A percentile compares a stretch with the other conserved stretches of the same genome.
Evolutionary conservation across 2,329 filamentous ascomycete species (phyloP).

Genomic region (Ophiostoma populinum): DNA sequence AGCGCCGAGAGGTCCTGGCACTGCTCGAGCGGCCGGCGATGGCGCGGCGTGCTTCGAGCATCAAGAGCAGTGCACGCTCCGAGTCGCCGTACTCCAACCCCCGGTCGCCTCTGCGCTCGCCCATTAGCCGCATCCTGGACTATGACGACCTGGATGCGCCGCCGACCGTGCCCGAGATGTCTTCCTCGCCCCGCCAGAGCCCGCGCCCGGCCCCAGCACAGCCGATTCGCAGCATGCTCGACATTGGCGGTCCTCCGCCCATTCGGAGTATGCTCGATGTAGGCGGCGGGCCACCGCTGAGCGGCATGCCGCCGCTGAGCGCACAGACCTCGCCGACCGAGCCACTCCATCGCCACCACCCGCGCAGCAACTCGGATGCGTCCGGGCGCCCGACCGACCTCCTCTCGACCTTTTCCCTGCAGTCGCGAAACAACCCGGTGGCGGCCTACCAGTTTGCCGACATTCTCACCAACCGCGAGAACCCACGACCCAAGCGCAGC

Average conservation of each 20-base stretch:
- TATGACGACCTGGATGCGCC: constrained; percentile 21
- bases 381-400: constrained; percentile 14
- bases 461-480: constrained; percentile 35
- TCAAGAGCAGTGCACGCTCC: constrained; percentile 23
- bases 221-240: constrained; percentile 48
- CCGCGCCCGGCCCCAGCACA: constrained; percentile 29
- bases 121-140: constrained; percentile 52
- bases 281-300: constrained; percentile 18
- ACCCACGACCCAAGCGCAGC: constrained; percentile 32
- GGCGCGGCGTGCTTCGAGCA: constrained; percentile 12
- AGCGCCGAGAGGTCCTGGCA: constrained; percentile 55
- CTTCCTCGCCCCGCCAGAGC: constrained; percentile 11
- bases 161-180: constrained; percentile 6
- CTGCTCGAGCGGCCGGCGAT: constrained; percentile 37
- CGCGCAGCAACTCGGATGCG: constrained; percentile 39
- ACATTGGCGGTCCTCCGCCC: constrained; percentile 29
- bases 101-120: constrained; percentile 49
- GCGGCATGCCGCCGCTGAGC: constrained; percentile 21
- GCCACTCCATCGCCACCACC: constrained; percentile 21
- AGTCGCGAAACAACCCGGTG: constrained; percentile 23
- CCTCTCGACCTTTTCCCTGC: constrained; percentile 29
- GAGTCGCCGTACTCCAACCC: constrained; percentile 36
- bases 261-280: constrained; percentile 35
- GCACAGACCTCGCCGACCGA: constrained; percentile 30
- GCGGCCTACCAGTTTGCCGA: constrained; percentile 44